These are phyloP conservation scores for Clathrospora elynae DNA, from an alignment of 2,329 filamentous ascomycete species.

Conservation along the genomic window DNA sequence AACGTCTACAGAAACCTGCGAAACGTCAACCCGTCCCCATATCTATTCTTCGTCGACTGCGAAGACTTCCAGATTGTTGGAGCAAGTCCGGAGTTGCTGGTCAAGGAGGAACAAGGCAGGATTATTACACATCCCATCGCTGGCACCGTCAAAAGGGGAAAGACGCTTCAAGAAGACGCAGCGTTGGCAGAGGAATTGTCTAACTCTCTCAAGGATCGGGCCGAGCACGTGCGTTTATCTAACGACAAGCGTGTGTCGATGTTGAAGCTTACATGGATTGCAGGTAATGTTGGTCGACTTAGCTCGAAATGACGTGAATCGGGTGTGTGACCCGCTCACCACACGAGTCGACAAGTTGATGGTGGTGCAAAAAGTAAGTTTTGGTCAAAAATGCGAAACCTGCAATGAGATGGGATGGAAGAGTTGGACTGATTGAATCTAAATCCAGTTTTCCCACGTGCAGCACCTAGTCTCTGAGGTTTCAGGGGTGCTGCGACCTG, in stretches of 20 bases:
- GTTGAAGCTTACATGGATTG: slow-evolving; percentile 55
- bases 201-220: slow-evolving; percentile 79
- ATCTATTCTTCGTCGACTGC: slow-evolving; percentile 95
- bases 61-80: slow-evolving; percentile 92
- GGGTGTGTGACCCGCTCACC: slow-evolving; percentile 87
- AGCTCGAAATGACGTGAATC: slow-evolving; percentile 94
- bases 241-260: slow-evolving; percentile 55
- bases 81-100: slow-evolving; percentile 90
- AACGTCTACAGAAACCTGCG: slow-evolving; percentile 96
- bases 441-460: slow-evolving; percentile 80
- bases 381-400: slow-evolving; percentile 5
- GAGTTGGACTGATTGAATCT: slow-evolving; percentile 15
- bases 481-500: slow-evolving; percentile 81
- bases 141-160: slow-evolving; percentile 88
- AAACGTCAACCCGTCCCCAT: slow-evolving; percentile 96
- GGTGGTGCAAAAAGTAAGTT: slow-evolving; percentile 59
- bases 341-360: slow-evolving; percentile 92
- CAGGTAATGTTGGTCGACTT: slow-evolving; percentile 98
- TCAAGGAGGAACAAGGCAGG: slow-evolving; percentile 83
- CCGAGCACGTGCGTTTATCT: slow-evolving; percentile 43
- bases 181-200: slow-evolving; percentile 76
- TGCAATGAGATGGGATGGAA: slow-evolving; percentile 5
- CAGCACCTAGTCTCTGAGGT: slow-evolving; percentile 97
- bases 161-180: slow-evolving; percentile 79
- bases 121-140: slow-evolving; percentile 98